Evolutionary conservation across 345 rosid species (phyloP), one percentile per base, ranked within the genome.

Genomic region (Cardamine chenopodiifolia): DNA sequence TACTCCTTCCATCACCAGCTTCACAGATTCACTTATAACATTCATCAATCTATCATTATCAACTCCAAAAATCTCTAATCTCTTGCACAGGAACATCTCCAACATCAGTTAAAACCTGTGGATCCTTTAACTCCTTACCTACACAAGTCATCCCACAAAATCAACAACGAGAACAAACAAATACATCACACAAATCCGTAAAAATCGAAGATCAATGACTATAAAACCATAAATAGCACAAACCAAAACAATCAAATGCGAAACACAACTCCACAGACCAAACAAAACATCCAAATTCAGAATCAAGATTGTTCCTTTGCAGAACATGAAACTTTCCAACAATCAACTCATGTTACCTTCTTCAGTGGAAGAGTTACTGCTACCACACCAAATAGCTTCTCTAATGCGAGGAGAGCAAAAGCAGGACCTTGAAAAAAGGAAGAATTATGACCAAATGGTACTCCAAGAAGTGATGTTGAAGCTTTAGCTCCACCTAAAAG

Each of bases 401-500:
- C 99, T 80, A 42, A 95, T 95, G 40, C 99, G 85, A 52, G 99
- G 99, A 66, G 98, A 54, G 99, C 97, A 80, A 95, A 95, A 1
- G 98, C 99, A 0, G 99, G 98, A 14, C 99, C 99, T 77, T 95
- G 99, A 85, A 95, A 96, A 83, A 95, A 95, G 23, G 99, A 95
- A 3, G 98, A 95, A 79, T 95, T 95, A 59, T 95, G 98, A 31
- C 99, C 99, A 54, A 95, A 76, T 9, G 99, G 99, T 66, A 95
- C 98, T 42, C 99, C 98, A 26, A 95, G 90, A 75, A 95, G 92
- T 19, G 98, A 73, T 9, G 99, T 52, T 19, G 90, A 73, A 15
- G 99, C 93, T 47, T 58, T 47, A 28, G 83, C 90, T 52, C 97
- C 97, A 20, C 98, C 97, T 70, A 95, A 65, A 28, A 92, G 90